Conservation (phyloP, 768 basidiomycete species). For the Phanerochaete carnosa region DNA sequence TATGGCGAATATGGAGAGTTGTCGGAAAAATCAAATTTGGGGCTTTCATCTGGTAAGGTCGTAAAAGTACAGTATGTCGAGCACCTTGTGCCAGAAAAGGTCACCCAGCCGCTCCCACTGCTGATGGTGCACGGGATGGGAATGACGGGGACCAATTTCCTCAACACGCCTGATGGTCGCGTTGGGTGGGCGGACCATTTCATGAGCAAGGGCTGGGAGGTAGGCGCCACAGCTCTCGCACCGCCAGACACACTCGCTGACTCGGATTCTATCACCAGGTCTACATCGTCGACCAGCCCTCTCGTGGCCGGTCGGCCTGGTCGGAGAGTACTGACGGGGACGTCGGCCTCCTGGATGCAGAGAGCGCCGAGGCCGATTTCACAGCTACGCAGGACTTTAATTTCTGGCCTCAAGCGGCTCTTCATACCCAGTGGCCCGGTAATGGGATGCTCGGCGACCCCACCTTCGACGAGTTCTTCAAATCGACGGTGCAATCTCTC, state of each 20-base stretch:
- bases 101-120: not conserved
- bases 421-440: conserved; percentile 54
- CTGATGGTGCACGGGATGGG: not conserved
- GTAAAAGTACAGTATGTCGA: no score
- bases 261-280: not conserved
- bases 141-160: conserved; percentile 1
- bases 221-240: not conserved
- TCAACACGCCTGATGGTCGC: conserved; percentile 4
- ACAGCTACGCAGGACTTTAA: conserved; percentile 27
- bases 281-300: not conserved
- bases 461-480: conserved; percentile 43
- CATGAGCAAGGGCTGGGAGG: conserved; percentile 1
- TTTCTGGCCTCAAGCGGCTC: conserved; percentile 44
- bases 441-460: conserved; percentile 45
- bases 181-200: conserved; percentile 4
- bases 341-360: not conserved
- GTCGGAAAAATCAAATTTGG: no score
- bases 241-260: not conserved
- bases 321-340: not conserved
- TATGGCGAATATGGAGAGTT: no score
- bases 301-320: not conserved
- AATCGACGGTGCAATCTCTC: conserved; percentile 39
- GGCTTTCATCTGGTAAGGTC: no score
- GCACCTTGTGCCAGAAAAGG: not conserved
- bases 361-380: not conserved